phyloP scores from a whole-genome alignment of 257 asterid genomes.

The Paulownia fortunei region DNA sequence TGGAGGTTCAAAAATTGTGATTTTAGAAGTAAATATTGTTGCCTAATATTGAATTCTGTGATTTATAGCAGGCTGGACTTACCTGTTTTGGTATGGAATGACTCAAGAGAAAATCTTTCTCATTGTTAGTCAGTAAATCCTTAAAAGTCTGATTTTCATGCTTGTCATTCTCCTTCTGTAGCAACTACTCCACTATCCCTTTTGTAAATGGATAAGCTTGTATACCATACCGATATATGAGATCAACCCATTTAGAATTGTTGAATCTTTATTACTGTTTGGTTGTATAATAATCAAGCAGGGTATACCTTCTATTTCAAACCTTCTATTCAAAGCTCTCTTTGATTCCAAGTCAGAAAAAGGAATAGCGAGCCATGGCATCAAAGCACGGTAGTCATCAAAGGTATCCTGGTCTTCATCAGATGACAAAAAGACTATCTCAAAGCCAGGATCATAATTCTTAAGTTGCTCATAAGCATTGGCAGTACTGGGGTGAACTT shows the following conservation, averaged over 20 bases:
- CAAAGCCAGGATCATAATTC: conserved; percentile 45
- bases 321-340: conserved; percentile 50
- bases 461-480: conserved; percentile 60
- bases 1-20: no score
- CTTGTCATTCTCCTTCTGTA: conserved; percentile 49
- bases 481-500: conserved; percentile 52
- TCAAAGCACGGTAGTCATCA: conserved; percentile 41
- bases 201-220: conserved; percentile 70
- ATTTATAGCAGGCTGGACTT: no score
- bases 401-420: conserved; percentile 67
- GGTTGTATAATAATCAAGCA: conserved; percentile 57
- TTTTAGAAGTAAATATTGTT: no score
- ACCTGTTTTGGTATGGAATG: conserved; percentile 45
- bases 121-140: conserved; percentile 42
- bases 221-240: conserved; percentile 55
- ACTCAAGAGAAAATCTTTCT: conserved; percentile 54
- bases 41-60: no score
- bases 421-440: conserved; percentile 71
- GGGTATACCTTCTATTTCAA: conserved; percentile 67
- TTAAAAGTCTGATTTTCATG: conserved; percentile 58
- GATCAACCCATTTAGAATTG: conserved; percentile 52
- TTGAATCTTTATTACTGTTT: conserved; percentile 19
- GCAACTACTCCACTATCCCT: conserved; percentile 54
- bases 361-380: conserved; percentile 84
- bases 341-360: conserved; percentile 62